Conservation (phyloP, 805 yeast species). For the Clavispora santaluciae region DNA sequence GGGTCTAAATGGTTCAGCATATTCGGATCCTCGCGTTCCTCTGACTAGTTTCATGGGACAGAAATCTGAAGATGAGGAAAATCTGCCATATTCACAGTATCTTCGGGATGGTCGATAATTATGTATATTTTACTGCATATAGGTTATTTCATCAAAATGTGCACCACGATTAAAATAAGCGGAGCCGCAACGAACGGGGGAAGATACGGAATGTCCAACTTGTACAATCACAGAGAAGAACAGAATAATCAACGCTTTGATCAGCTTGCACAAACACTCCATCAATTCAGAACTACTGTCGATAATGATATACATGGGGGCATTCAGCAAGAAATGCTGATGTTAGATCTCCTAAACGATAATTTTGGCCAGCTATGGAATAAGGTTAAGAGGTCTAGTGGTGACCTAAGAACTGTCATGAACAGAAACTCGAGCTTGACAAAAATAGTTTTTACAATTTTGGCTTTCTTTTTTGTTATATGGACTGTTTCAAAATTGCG, state of each 20-base stretch:
- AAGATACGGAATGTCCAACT: constrained; percentile 11
- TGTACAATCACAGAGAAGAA: constrained; percentile 39
- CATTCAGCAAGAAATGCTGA: constrained; percentile 37
- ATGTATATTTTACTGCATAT: background rate
- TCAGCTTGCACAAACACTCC: constrained; percentile 38
- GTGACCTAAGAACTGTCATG: constrained; percentile 37
- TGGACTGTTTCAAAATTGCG: constrained; percentile 36
- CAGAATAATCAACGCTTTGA: constrained; percentile 41
- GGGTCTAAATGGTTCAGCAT: background rate
- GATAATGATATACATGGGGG: constrained; percentile 38
- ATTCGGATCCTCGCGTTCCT: background rate
- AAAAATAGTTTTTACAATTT: constrained; percentile 31
- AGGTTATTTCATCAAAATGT: background rate
- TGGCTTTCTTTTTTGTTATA: constrained; percentile 29
- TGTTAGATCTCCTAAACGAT: constrained; percentile 35
- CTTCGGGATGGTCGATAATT: background rate
- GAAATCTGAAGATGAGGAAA: background rate
- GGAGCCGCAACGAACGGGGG: background rate
- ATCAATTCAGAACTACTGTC: constrained; percentile 39
- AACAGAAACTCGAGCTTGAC: constrained; percentile 38
- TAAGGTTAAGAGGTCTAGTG: constrained; percentile 36
- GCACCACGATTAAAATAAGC: background rate
- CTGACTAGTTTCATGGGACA: background rate
- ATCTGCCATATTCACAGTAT: background rate
- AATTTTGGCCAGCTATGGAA: constrained; percentile 34